Evolutionary conservation across 2,329 filamentous ascomycete genomes (phyloP), one percentile per base, ranked within the genome.

Genomic region (Parafenestella ontariensis): DNA sequence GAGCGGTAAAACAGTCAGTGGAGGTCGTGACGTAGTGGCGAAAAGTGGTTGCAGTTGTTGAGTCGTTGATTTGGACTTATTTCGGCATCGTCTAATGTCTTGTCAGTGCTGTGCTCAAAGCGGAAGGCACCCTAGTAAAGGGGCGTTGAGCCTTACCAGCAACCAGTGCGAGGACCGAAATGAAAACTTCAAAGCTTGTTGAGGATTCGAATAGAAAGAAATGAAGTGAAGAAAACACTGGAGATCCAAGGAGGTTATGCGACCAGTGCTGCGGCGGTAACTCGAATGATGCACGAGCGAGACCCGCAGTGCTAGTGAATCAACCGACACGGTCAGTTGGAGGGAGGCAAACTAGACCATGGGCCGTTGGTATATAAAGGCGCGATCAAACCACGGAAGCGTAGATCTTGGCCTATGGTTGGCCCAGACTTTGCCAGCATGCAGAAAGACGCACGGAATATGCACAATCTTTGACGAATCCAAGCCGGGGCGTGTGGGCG

Each of bases 301-400:
- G 62, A 61, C 62, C 63, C 64, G 59, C 64, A 58, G 46, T 51
- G 53, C 59, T 65, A 60, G 62, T 58, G 56, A 59, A 55, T 54
- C 61, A 61, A 65, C 57, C 45, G 53, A 52, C 49, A 50, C 53
- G 49, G 56, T 63, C 56, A 64, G 51, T 59, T 46, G 57, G 56
- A 63, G 58, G n/a, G 44, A 49, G 51, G 54, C 56, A 54, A 53
- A 53, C 58, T 59, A 49, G 33, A 51, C 59, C 55, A 54, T 13
- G n/a, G 41, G n/a, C 18, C 17, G 48, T 46, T 52, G 42, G 47
- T 56, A 49, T 42, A 50, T 47, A 62, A 58, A 60, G n/a, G 46
- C 42, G 24, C 23, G 45, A 47, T 56, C 54, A 61, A 58, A 62
- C 54, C 55, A 56, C 48, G 46, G 45, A 58, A 48, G n/a, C 33